Conservation (phyloP, 306 rosid genomes). For the Trichosanthes cucumerina region DNA sequence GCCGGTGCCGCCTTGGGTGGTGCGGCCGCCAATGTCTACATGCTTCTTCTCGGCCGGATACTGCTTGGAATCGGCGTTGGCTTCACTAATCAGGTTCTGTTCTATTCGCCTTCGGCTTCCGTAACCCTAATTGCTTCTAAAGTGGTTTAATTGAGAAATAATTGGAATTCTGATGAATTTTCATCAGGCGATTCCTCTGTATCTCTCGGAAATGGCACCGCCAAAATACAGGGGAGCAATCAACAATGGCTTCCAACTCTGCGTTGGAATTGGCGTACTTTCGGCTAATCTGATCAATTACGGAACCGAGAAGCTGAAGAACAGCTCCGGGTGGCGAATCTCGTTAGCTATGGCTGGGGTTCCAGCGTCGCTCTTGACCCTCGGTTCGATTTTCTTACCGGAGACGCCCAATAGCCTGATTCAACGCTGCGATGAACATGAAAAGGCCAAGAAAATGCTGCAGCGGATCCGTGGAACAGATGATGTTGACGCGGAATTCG, state of each 20-base stretch:
- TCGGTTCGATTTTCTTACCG: constrained; percentile 68
- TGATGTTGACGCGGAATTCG: constrained; percentile 33
- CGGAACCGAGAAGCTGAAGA: constrained; percentile 54
- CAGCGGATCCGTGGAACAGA: constrained; percentile 35
- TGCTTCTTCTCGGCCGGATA: constrained; percentile 63
- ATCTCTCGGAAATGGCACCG: constrained; percentile 78
- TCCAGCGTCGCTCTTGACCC: constrained; percentile 50
- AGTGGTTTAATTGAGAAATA: neutral
- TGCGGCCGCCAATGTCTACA: constrained; percentile 49
- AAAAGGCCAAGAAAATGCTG: constrained; percentile 39
- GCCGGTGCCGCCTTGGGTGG: constrained; percentile 57
- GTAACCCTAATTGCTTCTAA: too few species aligned
- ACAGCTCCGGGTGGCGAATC: constrained; percentile 55
- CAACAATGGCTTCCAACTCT: constrained; percentile 71
- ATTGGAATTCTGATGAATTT: neutral
- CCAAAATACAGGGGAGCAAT: constrained; percentile 54
- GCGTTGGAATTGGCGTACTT: constrained; percentile 52
- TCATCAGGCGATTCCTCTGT: constrained; percentile 56
- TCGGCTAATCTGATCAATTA: constrained; percentile 64
- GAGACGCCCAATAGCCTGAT: constrained; percentile 76
- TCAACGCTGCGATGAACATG: constrained; percentile 33
- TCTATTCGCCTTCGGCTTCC: neutral
- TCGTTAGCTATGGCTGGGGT: constrained; percentile 62
- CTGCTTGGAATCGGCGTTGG: constrained; percentile 79
- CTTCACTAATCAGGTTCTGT: constrained; percentile 57